A percentile compares a stretch with the other conserved stretches of the same genome.
Evolutionary conservation across 192 early-diverging fungal species (phyloP).

Genomic region (Coemansia sp.): DNA sequence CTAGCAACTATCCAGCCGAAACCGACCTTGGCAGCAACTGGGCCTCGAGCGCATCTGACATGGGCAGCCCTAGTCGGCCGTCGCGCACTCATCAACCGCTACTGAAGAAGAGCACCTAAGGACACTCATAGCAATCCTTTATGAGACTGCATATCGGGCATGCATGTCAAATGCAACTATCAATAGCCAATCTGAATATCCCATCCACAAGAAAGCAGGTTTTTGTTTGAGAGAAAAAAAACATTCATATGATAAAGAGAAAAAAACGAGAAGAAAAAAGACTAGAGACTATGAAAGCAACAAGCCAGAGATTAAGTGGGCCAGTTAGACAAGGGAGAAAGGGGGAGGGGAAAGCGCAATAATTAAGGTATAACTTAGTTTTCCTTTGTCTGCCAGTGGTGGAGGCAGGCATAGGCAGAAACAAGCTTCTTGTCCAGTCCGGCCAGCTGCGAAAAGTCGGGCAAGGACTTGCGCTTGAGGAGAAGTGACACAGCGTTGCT

Average conservation of each 20-base stretch:
- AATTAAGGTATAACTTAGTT: conserved; percentile 10
- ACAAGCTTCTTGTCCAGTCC: conserved; percentile 39
- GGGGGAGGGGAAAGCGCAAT: conserved; percentile 4
- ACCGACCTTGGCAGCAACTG: conserved; percentile 22
- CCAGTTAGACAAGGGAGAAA: not conserved
- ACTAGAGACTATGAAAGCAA: conserved; percentile 2
- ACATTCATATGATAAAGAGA: not conserved
- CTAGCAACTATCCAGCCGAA: conserved; percentile 20
- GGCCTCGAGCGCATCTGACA: conserved; percentile 36
- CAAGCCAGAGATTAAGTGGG: conserved; percentile 10
- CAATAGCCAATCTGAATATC: conserved; percentile 1
- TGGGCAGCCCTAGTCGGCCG: conserved; percentile 10
- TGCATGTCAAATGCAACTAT: not conserved
- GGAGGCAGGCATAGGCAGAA: conserved; percentile 35
- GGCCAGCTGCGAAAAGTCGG: conserved; percentile 40
- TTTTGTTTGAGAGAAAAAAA: too few species aligned
- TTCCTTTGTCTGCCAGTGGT: conserved; percentile 38
- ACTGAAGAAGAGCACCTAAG: conserved; percentile 30
- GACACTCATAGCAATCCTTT: not conserved
- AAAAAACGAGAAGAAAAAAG: conserved; percentile 5
- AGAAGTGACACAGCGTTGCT: conserved; percentile 23
- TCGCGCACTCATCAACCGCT: conserved; percentile 18
- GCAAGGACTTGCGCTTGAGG: conserved; percentile 16
- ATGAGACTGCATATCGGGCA: not conserved
- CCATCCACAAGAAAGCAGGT: not conserved